These are phyloP conservation scores for Citrus australasica DNA, from an alignment of 345 rosid species.

Conservation along the genomic window DNA sequence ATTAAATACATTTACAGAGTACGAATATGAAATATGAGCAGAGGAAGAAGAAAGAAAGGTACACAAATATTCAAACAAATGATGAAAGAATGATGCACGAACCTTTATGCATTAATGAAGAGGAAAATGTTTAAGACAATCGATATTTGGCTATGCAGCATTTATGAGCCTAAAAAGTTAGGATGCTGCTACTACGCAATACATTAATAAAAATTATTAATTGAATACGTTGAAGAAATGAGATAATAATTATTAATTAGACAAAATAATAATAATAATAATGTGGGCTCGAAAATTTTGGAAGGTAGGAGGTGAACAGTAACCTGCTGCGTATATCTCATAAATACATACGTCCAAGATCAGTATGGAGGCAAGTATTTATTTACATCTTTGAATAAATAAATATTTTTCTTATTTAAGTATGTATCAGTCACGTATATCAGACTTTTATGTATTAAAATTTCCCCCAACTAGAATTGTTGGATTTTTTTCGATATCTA, in stretches of 20 bases:
- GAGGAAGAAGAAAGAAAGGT: background rate
- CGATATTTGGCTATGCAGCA: background rate
- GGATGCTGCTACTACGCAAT: background rate
- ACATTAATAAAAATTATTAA: background rate
- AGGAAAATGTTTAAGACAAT: background rate
- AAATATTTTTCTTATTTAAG: background rate
- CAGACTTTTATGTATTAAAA: background rate
- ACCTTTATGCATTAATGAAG: constrained; percentile 10
- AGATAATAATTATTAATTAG: background rate
- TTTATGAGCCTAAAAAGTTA: constrained; percentile 5
- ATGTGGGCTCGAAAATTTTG: background rate
- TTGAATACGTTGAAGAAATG: background rate
- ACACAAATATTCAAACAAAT: background rate
- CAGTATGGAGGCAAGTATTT: background rate
- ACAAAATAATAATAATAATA: background rate
- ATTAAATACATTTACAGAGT: too few species aligned
- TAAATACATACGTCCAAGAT: background rate
- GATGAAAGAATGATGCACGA: background rate
- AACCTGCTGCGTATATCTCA: background rate
- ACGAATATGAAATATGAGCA: background rate
- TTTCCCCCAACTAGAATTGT: background rate
- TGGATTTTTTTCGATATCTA: background rate
- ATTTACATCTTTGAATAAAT: background rate
- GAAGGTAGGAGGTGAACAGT: background rate
- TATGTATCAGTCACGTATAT: too few species aligned